phyloP scores from a whole-genome alignment of 192 early-diverging fungal genomes.

The Pilobolus umbonatus region DNA sequence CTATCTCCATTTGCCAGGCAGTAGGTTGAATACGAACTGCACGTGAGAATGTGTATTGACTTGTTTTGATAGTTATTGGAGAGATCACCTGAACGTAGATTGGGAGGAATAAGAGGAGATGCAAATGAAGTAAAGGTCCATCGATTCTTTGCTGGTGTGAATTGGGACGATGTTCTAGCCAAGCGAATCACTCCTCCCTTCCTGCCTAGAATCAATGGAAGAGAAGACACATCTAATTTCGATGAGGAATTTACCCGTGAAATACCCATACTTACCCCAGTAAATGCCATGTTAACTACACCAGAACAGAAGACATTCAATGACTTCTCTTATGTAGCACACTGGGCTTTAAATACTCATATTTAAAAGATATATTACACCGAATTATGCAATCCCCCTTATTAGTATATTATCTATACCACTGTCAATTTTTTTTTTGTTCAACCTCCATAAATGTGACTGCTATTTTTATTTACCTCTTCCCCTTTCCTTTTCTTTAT shows the following conservation, averaged over 20 bases:
- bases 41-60: background rate
- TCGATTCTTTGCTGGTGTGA: slow-evolving; percentile 67
- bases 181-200: slow-evolving; percentile 69
- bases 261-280: slow-evolving; percentile 81
- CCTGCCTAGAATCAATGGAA: slow-evolving; percentile 55
- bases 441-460: too few species aligned
- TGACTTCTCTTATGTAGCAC: slow-evolving; percentile 83
- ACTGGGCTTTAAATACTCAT: slow-evolving; percentile 61
- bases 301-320: slow-evolving; percentile 86
- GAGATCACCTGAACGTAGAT: slow-evolving; percentile 57
- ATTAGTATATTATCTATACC: too few species aligned
- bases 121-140: slow-evolving; percentile 69
- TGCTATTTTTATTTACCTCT: too few species aligned
- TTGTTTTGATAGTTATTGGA: slow-evolving; percentile 54
- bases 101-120: slow-evolving; percentile 60
- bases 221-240: slow-evolving; percentile 92
- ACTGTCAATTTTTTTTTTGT: too few species aligned
- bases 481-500: too few species aligned
- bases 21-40: slow-evolving; percentile 22
- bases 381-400: too few species aligned
- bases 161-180: slow-evolving; percentile 71
- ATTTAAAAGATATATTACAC: background rate
- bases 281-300: slow-evolving; percentile 74
- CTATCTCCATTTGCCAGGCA: slow-evolving; percentile 61
- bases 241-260: slow-evolving; percentile 94